phyloP scores from a whole-genome alignment of 345 rosid species.

The Citrus medica region DNA sequence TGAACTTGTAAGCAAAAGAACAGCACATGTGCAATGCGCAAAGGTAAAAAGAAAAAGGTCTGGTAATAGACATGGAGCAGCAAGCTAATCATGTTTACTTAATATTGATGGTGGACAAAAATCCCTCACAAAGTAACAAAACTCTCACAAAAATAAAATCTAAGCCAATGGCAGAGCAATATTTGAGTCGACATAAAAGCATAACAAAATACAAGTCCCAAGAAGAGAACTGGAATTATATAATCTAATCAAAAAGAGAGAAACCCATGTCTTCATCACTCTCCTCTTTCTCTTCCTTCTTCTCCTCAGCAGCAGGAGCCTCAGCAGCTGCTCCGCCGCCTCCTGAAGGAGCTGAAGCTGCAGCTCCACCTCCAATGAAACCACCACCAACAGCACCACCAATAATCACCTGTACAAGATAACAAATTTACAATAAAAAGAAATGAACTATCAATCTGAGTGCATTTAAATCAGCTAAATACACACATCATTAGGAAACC shows the following conservation, averaged over 20 bases:
- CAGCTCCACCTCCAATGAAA: slow-evolving; percentile 44
- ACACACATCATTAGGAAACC: too few species aligned
- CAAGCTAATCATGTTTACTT: background rate
- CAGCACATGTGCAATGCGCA: too few species aligned
- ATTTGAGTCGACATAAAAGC: background rate
- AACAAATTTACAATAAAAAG: background rate
- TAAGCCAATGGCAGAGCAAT: background rate
- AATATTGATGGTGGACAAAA: background rate
- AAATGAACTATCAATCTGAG: background rate
- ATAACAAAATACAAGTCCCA: background rate
- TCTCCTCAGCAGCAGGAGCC: slow-evolving; percentile 48
- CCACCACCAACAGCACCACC: slow-evolving; percentile 51
- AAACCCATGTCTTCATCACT: slow-evolving; percentile 72
- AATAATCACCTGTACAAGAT: slow-evolving; percentile 37
- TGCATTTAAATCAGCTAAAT: background rate
- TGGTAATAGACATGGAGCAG: background rate
- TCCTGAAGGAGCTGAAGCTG: slow-evolving; percentile 35
- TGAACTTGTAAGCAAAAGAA: background rate
- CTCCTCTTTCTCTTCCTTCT: slow-evolving; percentile 63
- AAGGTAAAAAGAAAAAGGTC: background rate
- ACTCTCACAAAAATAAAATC: background rate
- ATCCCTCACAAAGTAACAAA: background rate
- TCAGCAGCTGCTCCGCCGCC: slow-evolving; percentile 46
- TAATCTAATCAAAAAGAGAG: slow-evolving; percentile 53
- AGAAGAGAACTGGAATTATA: background rate